These are phyloP conservation scores for Xylaria bambusicola DNA, from an alignment of 495 filamentous ascomycete genomes.

Conservation along the genomic window DNA sequence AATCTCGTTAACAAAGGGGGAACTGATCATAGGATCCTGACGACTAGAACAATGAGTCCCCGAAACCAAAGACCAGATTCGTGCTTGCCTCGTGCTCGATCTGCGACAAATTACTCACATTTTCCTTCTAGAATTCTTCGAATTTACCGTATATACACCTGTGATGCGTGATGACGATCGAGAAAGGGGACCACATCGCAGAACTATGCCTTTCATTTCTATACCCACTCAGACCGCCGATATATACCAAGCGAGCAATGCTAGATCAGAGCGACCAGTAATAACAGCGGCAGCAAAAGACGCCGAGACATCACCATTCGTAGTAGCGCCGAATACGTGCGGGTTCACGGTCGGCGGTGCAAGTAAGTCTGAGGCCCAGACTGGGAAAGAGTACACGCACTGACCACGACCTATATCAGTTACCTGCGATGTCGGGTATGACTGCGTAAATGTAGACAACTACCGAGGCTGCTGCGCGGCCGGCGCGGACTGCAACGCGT, in stretches of 20 bases:
- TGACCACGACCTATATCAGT: conserved; percentile 12
- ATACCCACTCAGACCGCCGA: conserved; percentile 20
- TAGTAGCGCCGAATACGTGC: conserved; percentile 28
- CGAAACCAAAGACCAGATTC: conserved; percentile 3
- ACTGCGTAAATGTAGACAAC: conserved; percentile 27
- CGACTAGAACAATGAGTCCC: conserved; percentile 29
- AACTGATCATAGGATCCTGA: no score
- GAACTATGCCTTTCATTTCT: conserved; percentile 27
- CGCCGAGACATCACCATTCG: conserved; percentile 7
- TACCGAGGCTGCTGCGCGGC: conserved; percentile 30
- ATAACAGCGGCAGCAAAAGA: conserved; percentile 10
- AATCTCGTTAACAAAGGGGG: conserved; percentile 25
- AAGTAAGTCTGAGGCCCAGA: conserved; percentile 21
- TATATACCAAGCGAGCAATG: conserved; percentile 7
- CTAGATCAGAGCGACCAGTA: conserved; percentile 15
- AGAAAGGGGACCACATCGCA: conserved; percentile 18
- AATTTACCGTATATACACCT: not conserved
- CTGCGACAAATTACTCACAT: no score
- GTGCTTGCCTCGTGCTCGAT: no score
- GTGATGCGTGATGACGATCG: conserved; percentile 26
- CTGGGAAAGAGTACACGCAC: not conserved
- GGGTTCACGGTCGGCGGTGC: conserved; percentile 26
- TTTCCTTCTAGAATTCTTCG: not conserved
- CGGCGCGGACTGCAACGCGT: conserved; percentile 23
- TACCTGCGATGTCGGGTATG: conserved; percentile 27